A percentile compares a stretch with the other conserved stretches of the same genome.
Conservation (phyloP, 805 yeast genomes). For the Pichia californica region DNA sequence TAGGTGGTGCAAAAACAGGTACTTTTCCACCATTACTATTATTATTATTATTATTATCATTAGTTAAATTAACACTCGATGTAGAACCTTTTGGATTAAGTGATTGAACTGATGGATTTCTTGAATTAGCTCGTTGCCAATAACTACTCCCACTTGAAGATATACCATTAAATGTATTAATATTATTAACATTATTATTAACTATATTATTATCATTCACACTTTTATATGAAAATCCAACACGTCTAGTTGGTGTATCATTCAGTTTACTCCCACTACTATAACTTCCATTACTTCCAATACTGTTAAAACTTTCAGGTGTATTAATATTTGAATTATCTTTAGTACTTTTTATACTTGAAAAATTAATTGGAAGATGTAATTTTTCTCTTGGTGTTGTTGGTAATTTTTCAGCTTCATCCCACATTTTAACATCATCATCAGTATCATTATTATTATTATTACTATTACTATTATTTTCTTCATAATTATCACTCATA, state of each 20-base stretch:
- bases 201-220: neutral
- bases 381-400: conserved; percentile 4
- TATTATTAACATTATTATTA: neutral
- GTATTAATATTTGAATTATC: conserved; percentile 4
- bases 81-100: conserved; percentile 3
- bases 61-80: neutral
- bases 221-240: neutral
- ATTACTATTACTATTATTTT: too few species aligned
- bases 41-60: neutral
- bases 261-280: conserved; percentile 1
- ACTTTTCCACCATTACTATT: conserved; percentile 1
- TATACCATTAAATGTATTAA: conserved; percentile 15
- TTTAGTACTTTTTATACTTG: conserved; percentile 2
- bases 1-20: conserved; percentile 16
- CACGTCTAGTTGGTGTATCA: conserved; percentile 6
- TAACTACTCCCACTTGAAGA: conserved; percentile 9
- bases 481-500: too few species aligned
- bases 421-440: conserved; percentile 14
- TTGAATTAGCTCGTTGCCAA: conserved; percentile 21
- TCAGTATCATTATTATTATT: conserved; percentile 17
- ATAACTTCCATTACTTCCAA: neutral
- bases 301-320: conserved; percentile 9
- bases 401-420: conserved; percentile 5
- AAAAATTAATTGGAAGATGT: neutral
- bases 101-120: conserved; percentile 12